Evolutionary conservation across 768 basidiomycete genomes (phyloP).

Genomic region (Fistulinella prunicolor): DNA sequence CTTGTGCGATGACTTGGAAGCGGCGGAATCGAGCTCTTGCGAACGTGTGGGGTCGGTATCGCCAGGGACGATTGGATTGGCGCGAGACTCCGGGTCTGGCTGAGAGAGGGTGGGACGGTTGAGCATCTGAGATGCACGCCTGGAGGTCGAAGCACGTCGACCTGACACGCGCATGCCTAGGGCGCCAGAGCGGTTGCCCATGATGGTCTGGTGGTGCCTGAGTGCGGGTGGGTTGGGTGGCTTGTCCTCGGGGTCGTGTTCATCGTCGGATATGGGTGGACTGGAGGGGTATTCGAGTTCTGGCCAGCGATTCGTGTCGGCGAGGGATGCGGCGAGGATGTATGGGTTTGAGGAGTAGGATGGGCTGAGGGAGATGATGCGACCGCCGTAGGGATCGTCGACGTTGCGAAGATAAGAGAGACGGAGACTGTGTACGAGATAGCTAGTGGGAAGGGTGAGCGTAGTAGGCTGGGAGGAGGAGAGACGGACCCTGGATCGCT

Average conservation of each 20-base stretch:
- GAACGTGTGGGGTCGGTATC: slow-evolving; percentile 12
- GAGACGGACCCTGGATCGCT: slow-evolving; percentile 56
- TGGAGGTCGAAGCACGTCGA: slow-evolving; percentile 52
- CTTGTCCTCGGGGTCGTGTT: slow-evolving; percentile 43
- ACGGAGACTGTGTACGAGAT: slow-evolving; percentile 81
- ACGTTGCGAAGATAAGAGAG: slow-evolving; percentile 86
- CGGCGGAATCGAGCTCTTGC: slow-evolving; percentile 6
- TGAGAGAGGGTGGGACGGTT: slow-evolving; percentile 4
- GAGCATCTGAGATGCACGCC: slow-evolving; percentile 38
- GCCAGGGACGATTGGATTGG: slow-evolving; percentile 1
- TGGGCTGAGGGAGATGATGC: slow-evolving; percentile 78
- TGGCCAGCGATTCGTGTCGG: slow-evolving; percentile 81
- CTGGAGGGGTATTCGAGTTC: slow-evolving; percentile 71
- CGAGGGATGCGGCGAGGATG: slow-evolving; percentile 73
- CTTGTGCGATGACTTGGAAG: background rate
- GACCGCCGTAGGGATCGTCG: slow-evolving; percentile 80
- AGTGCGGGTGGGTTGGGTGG: slow-evolving; percentile 42
- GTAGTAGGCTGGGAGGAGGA: background rate
- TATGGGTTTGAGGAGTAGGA: slow-evolving; percentile 80
- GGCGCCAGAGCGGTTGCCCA: slow-evolving; percentile 68
- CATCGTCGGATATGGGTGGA: slow-evolving; percentile 72
- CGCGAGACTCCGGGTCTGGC: slow-evolving; percentile 13
- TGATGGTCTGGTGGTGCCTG: slow-evolving; percentile 87
- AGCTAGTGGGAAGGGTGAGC: slow-evolving; percentile 35
- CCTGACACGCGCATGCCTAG: slow-evolving; percentile 76